Conservation (phyloP, 306 rosid genomes). For the Heteromeles arbutifolia region DNA sequence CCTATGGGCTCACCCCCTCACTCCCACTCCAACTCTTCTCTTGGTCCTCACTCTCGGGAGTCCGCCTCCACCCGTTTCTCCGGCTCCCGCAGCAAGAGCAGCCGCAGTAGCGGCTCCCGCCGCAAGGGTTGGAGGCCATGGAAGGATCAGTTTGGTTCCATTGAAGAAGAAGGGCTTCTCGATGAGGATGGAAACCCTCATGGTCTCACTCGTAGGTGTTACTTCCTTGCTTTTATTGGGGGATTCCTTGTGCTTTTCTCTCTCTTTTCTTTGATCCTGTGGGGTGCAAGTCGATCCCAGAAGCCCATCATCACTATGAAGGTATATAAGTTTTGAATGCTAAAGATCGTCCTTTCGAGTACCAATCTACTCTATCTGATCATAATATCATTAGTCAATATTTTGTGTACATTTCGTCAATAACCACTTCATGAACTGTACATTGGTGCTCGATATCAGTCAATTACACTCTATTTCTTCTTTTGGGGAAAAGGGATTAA, state of each 20-base stretch:
- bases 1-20: slow-evolving; percentile 91
- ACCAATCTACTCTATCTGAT: neutral
- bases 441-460: neutral
- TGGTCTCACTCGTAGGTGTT: slow-evolving; percentile 51
- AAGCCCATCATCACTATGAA: slow-evolving; percentile 60
- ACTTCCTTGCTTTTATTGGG: slow-evolving; percentile 42
- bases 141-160: slow-evolving; percentile 59
- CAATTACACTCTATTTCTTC: neutral
- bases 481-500: neutral
- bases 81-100: slow-evolving; percentile 38
- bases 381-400: too few species aligned
- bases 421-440: neutral
- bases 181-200: slow-evolving; percentile 20
- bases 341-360: neutral
- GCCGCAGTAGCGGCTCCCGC: slow-evolving; percentile 15
- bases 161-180: slow-evolving; percentile 82
- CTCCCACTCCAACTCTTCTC: slow-evolving; percentile 85
- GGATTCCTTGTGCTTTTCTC: slow-evolving; percentile 48
- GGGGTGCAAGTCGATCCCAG: slow-evolving; percentile 83
- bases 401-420: neutral
- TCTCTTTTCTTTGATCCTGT: slow-evolving; percentile 64
- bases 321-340: slow-evolving; percentile 21
- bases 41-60: slow-evolving; percentile 79
- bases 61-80: slow-evolving; percentile 89
- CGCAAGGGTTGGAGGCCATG: slow-evolving; percentile 49